Percentiles rank a stretch among this genome's conserved stretches.
These are phyloP conservation scores for Trichoderma gracile DNA, from an alignment of 2,329 filamentous ascomycete genomes.

Conservation along the genomic window DNA sequence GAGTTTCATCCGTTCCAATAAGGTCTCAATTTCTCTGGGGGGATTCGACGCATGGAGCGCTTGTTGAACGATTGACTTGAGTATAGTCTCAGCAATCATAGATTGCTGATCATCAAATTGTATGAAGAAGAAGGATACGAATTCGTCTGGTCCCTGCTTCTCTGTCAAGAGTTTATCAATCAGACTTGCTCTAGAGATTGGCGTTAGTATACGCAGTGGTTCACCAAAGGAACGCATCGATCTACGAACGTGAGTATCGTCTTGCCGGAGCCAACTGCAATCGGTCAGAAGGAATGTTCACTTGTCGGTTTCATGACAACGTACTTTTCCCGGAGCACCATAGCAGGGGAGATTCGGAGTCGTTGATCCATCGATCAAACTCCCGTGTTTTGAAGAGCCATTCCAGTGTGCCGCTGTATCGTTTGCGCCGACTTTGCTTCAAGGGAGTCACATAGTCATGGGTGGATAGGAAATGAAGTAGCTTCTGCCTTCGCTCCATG, in stretches of 20 bases:
- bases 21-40: neutral
- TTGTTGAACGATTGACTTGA: constrained; percentile 29
- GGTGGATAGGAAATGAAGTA: constrained; percentile 35
- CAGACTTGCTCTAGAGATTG: constrained; percentile 17
- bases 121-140: constrained; percentile 28
- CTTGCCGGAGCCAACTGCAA: constrained; percentile 34
- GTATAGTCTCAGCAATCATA: constrained; percentile 25
- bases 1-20: neutral
- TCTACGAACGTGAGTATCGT: constrained; percentile 29
- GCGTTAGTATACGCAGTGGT: neutral
- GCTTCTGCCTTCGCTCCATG: constrained; percentile 27
- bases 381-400: constrained; percentile 34
- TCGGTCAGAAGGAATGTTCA: neutral
- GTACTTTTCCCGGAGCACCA: constrained; percentile 39
- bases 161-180: constrained; percentile 26
- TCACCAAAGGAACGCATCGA: neutral
- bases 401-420: constrained; percentile 32
- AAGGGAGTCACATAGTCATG: constrained; percentile 33
- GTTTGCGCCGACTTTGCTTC: constrained; percentile 35
- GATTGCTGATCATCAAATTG: constrained; percentile 25
- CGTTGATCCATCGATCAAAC: constrained; percentile 32
- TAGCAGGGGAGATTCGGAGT: constrained; percentile 23
- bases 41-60: neutral
- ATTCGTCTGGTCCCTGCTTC: neutral
- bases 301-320: fast-evolving